Base-by-base conservation (phyloP, 352 stramenopile species). In the Phytophthora europaea region DNA sequence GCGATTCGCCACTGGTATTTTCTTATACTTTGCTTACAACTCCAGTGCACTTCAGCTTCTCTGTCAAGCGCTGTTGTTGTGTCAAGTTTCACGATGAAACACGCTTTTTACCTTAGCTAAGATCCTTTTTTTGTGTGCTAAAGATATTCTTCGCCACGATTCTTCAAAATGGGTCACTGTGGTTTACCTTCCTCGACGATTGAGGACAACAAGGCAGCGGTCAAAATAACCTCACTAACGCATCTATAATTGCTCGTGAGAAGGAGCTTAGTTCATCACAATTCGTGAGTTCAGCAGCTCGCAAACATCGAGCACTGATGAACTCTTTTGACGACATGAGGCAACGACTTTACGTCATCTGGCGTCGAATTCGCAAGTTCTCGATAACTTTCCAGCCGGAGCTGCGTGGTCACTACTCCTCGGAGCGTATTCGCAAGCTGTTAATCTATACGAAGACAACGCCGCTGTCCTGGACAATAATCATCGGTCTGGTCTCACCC, bases 401-500 rank as follows among this genome's bases (percentile, higher is more conserved):
- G 59, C 64, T 81, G 7, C 59, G 83, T 5, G 79, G 76, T 18
- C 67, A 81, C 31, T 84, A 78, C 74, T 83, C 76, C 4, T 8
- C 70, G 40, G 54, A 76, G 56, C 72, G 71, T 20, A 54, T 78
- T 48, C 6, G 4, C 3, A 16, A 43, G 2, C 12, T 54, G 2
- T 31, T 54, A 33, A 12, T 15, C 20, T 54, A 54, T 15, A 31
- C 20, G 2, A 10, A 16, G 3, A 54, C 62, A 0, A 63, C 31
- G 8, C 10, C n/a, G 6, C 0, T 26, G 0, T 56, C 7, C 8
- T 38, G 68, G 1, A 54, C 59, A 8, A 26, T 61, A 1, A 9
- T 43, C 4, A 9, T 81, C 23, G 63, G 58, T 16, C 4, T 71
- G 5, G 20, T 75, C 2, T 75, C 72, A 6, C 72, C 80, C 4